Evolutionary conservation across 1,284 basidiomycete species (phyloP), one percentile per base, ranked within the genome.

Genomic region (Coriolopsis trogii): DNA sequence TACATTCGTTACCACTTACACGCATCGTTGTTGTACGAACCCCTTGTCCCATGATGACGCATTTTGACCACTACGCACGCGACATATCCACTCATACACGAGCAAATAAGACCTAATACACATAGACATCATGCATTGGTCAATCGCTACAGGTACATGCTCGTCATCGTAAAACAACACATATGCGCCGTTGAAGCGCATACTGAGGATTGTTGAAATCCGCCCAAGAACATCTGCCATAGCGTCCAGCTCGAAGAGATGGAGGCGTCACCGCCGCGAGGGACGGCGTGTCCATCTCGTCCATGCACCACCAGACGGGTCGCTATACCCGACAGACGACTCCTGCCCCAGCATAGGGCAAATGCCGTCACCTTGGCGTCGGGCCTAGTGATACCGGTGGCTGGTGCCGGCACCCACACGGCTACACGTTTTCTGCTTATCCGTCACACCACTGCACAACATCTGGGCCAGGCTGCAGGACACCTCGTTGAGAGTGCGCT

Each of bases 131-230:
- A 46, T 55, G 42, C 40, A 28, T 53, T 46, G 28, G 41, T 38
- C 21, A 5, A 36, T 36, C 43, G 49, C 44, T 33, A 50, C 34
- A 33, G 41, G 41, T 52, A 60, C 52, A 56, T 50, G 58, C 47
- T 42, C 38, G 46, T 53, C 30, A 53, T 54, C 45, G 29, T 49
- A 24, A 41, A 52, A 49, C 54, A 46, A 46, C 44, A 54, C 13
- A 15, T 41, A 57, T 49, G 55, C 59, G 64, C 64, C 61, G 64
- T 67, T 67, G 63, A 67, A 61, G 63, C 62, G 59, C 57, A 46
- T 63, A 55, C 59, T 60, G 43, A 57, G 65, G 67, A 69, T 69
- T 69, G 67, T 69, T 69, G 67, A 69, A 69, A 69, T 65, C 67
- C 67, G 54, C 59, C 60, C 52, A 58, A 37, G 43, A 36, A 25